phyloP scores from a whole-genome alignment of 208 protist genomes.

The Novymonas esmeraldas region DNA sequence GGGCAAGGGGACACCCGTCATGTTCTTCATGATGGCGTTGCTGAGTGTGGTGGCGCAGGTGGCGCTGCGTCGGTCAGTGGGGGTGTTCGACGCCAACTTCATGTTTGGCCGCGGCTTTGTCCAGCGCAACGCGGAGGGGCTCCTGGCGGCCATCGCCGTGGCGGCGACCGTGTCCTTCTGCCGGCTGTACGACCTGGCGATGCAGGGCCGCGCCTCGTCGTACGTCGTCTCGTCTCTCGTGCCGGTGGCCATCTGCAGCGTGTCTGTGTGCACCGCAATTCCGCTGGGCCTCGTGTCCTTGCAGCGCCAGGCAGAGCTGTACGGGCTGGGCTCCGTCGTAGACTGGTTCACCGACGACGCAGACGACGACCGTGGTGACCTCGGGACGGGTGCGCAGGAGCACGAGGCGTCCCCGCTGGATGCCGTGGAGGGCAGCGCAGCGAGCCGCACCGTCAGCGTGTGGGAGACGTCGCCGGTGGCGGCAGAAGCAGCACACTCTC shows the following conservation, averaged over 20 bases:
- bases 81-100: slow-evolving; percentile 45
- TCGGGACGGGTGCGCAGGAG: slow-evolving; percentile 2
- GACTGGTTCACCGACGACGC: slow-evolving; percentile 28
- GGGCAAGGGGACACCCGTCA: slow-evolving; percentile 33
- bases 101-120: slow-evolving; percentile 38
- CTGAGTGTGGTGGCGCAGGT: slow-evolving; percentile 59
- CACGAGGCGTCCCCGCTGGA: no score
- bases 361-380: slow-evolving; percentile 15
- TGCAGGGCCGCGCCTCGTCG: slow-evolving; percentile 29
- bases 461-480: background rate
- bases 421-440: background rate
- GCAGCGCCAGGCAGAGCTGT: slow-evolving; percentile 57
- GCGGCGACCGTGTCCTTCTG: slow-evolving; percentile 64
- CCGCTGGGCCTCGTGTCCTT: slow-evolving; percentile 77
- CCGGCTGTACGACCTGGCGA: slow-evolving; percentile 43
- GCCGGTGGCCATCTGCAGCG: slow-evolving; percentile 50
- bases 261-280: slow-evolving; percentile 58
- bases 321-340: slow-evolving; percentile 37
- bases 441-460: background rate
- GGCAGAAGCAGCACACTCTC: slow-evolving; percentile 7
- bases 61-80: slow-evolving; percentile 47
- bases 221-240: slow-evolving; percentile 40
- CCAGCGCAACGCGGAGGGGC: slow-evolving; percentile 68
- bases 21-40: slow-evolving; percentile 39
- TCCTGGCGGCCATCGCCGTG: slow-evolving; percentile 59